Base-by-base conservation (phyloP, 768 basidiomycete species). In the Naematelia encephala region DNA sequence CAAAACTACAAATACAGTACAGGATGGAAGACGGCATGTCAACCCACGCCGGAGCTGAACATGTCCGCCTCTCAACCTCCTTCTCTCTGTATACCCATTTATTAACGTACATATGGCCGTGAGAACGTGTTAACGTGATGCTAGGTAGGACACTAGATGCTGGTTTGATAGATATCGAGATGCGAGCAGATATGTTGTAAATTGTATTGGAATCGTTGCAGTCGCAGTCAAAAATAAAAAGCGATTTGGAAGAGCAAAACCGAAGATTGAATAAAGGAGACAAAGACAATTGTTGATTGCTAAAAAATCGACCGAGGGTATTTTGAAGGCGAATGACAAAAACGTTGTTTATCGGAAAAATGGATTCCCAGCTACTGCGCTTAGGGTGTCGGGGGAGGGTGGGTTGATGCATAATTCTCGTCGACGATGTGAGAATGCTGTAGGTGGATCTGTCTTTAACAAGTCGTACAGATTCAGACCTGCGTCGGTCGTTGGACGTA, bases 261-360 rank as follows among this genome's bases (percentile, higher is more conserved):
- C 27, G 23, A 58, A 50, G 50, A 25, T 14, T 34, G 25, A 55
- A 56, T 23, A 10, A 30, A 34, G 49, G 30, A 49, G 39, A 23
- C 39, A 39, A 49, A 28, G 34, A 16, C 16, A 26, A 19, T 44
- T 16, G 34, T 8, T 8, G 34, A 39, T 16, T 8, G 8, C 34
- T 16, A 16, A 16, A 16, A 8, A 8, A 44, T 26, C 23, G 25
- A 47, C 4, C 21, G 12, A 23, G 12, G 19, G 8, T 39, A 21
- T 8, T 47, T 8, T 47, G 10, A 11, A 21, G 19, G 46, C n/a
- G 46, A 21, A 8, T 21, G 19, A 8, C 46, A 26, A 47, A 26
- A 21, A 8, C 46, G 46, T 47, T 43, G 39, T 43, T 59, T 46
- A 63, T 45, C 58, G 58, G 26, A 59, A 64, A 55, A 57, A 58